Base-by-base conservation (phyloP, 352 stramenopile species). In the Pythium dissotocum region DNA sequence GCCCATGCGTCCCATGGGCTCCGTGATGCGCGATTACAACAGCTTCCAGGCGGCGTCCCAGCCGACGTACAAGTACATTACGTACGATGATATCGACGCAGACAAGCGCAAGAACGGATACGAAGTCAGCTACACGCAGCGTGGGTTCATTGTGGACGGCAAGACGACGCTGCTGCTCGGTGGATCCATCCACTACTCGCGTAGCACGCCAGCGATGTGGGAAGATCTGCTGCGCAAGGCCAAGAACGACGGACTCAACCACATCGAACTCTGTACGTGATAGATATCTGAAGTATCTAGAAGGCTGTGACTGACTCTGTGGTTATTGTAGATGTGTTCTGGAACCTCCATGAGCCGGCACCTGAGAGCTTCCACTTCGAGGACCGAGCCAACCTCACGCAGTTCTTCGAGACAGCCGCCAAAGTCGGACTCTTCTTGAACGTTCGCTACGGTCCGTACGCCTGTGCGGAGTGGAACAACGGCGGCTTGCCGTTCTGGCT, bases 181-280 rank as follows among this genome's bases (percentile, higher is more conserved):
- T 42, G 82, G 82, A 5, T 90, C 80, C n/a, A 85, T 93, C 46
- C 79, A 89, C 61, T 90, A 91, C 65, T 63, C 78, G 32, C 70
- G 78, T 21, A 90, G 77, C 59, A 82, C 79, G 38, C 65, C 66
- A 0, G 75, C 49, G 1, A 83, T 83, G 71, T 93, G 83, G 85
- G 69, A 83, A 56, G 64, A 83, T 44, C 44, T 89, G 36, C 63
- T 93, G 40, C 69, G 69, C 58, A 85, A 88, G 56, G 83, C 81
- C 61, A 88, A 89, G 65, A 73, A 82, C 60, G 85, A 91, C 63
- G 82, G 85, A 46, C 75, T 90, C n/a, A 93, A 93, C 63, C 77
- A 89, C 44, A 58, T 93, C 14, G 77, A 90, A 44, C 75, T 93
- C 64, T 88, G 82, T 93, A 82, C 49, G 84, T 73, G 1, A 8